Base-by-base conservation (phyloP, 1,284 basidiomycete genomes). In the Trametes pubescens region DNA sequence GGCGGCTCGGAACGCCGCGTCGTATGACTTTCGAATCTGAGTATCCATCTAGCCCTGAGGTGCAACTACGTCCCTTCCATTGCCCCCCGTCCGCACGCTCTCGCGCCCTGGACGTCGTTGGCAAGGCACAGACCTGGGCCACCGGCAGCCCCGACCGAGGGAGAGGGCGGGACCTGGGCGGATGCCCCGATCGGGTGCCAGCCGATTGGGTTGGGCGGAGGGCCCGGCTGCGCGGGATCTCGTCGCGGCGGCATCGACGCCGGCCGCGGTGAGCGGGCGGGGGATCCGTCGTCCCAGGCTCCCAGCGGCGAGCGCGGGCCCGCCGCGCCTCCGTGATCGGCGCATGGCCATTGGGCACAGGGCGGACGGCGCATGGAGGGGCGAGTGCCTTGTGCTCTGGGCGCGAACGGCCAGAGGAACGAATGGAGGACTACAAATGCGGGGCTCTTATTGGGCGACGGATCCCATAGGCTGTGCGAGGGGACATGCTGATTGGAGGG, bases 401-500 rank as follows among this genome's bases (percentile, higher is more conserved):
- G 16, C 6, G 40, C 16, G 14, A 3, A 16, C 8, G 40, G 40
- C 2, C 2, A 18, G 40, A 18, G 40, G 40, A 43, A 43, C 40
- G 40, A n/a, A n/a, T 13, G 40, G 40, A 16, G 13, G 16, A 16
- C 14, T 16, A 8, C 4, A n/a, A 18, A 43, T 4, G 16, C 16
- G 40, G 18, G 6, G 40, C 14, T 43, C 40, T 16, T 8, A 43
- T 43, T 43, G 40, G 47, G 24, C 26, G 47, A 4, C 8, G 7
- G 51, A 18, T 2, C 18, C 3, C 5, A 21, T 9, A 21, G 51
- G 51, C n/a, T 18, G 51, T 1, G 7, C 10, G 51, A 18, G 34
- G n/a, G 51, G 51, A 21, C 32, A 21, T 35, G 51, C 6, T 35
- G 51, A 37, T 51, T 51, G 51, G 51, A 21, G 10, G 32, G 51